Evolutionary conservation across 768 basidiomycete species (phyloP).

Genomic region (Psilocybe tampanensis): DNA sequence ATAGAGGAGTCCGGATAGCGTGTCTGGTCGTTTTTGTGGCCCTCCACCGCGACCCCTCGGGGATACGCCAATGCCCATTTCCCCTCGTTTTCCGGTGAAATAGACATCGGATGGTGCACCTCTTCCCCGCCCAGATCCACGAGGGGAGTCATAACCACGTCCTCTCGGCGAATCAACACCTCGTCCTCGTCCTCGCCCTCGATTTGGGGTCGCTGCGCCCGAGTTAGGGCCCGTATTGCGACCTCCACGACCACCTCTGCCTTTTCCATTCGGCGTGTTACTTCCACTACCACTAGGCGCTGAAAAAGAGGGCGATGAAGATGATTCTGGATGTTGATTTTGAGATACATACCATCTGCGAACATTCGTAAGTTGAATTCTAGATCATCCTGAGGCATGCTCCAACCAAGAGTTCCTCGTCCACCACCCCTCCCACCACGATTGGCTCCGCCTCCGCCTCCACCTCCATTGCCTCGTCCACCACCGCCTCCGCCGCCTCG

Average conservation of each 20-base stretch:
- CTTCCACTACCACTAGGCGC: slow-evolving; percentile 6
- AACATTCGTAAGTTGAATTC: slow-evolving; percentile 24
- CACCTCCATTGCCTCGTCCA: slow-evolving; percentile 5
- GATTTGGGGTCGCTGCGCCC: slow-evolving; percentile 17
- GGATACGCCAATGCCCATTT: slow-evolving; percentile 27
- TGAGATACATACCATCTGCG: slow-evolving; percentile 24
- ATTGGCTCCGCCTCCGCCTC: slow-evolving; percentile 8
- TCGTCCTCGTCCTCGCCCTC: slow-evolving; percentile 18
- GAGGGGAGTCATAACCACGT: slow-evolving; percentile 12
- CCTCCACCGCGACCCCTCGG: slow-evolving; percentile 22
- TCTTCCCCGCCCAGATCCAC: slow-evolving; percentile 18
- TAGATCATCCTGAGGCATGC: slow-evolving; percentile 23
- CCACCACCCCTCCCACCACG: slow-evolving; percentile 14
- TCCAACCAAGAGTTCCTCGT: slow-evolving; percentile 16
- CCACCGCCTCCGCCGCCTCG: slow-evolving; percentile 11
- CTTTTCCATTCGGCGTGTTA: slow-evolving; percentile 15
- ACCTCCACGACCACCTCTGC: slow-evolving; percentile 31
- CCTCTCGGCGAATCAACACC: slow-evolving; percentile 11
- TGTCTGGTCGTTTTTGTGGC: slow-evolving; percentile 38
- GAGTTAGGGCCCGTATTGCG: slow-evolving; percentile 15
- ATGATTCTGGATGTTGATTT: neutral
- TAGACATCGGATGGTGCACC: slow-evolving; percentile 22
- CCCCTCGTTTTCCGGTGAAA: slow-evolving; percentile 24
- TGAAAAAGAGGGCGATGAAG: slow-evolving; percentile 5
- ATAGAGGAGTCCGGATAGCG: slow-evolving; percentile 57